Base-by-base conservation (phyloP, 1,284 basidiomycete species). In the Coniophora puteana region DNA sequence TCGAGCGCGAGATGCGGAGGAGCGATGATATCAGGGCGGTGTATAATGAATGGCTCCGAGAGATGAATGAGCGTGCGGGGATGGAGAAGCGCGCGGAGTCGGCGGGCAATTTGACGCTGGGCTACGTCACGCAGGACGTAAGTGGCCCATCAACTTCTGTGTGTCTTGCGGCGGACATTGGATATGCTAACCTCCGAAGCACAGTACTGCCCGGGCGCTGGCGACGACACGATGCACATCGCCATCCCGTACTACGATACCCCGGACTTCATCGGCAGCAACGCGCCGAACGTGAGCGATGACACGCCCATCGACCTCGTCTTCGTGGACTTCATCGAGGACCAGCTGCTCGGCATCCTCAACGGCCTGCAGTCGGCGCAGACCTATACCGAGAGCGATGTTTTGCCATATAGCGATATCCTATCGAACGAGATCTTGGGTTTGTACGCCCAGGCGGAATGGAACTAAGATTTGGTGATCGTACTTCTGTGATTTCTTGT, bases 41-140 rank as follows among this genome's bases (percentile, higher is more conserved):
- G 13, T 86, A 77, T 51, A 59, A 60, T 18, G 57, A 57, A 7
- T 85, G 80, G 80, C 55, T 81, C 36, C 59, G 65, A 53, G 74
- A 71, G 42, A 83, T 80, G 80, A 65, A 69, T 44, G 56, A 48
- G 45, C 56, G 61, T 30, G 51, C 62, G 42, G 51, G 49, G 12
- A 17, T 43, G 24, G 44, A 52, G 53, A 7, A 48, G 58, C 14
- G 63, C 62, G 49, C 60, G 58, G 10, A 44, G 26, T 44, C 38
- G 4, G 33, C 40, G 33, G 44, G 52, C 24, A 74, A 80, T 49
- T 52, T 76, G 54, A 86, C 81, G 1, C 58, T 81, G 18, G 85
- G 85, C 51, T 88, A 89, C 55, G 82, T 86, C n/a, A 88, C 86
- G 1, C 53, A 60, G 0, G 85, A 88, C 53, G 82, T 84, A 48